A percentile compares a stretch with the other conserved stretches of the same genome.
Evolutionary conservation across 2,329 filamentous ascomycete genomes (phyloP).

Genomic region (Metarhizium humberi): DNA sequence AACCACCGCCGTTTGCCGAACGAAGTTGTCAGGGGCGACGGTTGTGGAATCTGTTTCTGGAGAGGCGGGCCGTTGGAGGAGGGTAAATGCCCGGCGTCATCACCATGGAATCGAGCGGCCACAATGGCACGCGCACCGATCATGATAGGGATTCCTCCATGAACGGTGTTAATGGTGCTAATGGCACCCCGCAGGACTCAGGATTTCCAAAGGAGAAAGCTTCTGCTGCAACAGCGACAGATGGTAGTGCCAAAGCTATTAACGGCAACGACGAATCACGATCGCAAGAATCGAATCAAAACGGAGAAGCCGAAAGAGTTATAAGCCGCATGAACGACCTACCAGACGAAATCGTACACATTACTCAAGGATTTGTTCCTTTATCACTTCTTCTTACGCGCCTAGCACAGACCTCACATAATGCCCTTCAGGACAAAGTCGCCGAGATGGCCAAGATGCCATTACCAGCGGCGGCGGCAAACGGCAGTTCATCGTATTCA

Average conservation of each 20-base stretch:
- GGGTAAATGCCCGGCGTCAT: constrained; percentile 41
- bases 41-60: background rate
- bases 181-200: constrained; percentile 12
- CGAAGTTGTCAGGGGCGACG: background rate
- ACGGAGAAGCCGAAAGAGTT: background rate
- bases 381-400: constrained; percentile 67
- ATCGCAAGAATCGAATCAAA: background rate
- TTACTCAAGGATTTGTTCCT: constrained; percentile 67
- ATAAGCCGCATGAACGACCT: constrained; percentile 41
- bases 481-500: constrained; percentile 34
- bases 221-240: constrained; percentile 3
- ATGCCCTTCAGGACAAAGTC: constrained; percentile 63
- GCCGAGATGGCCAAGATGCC: constrained; percentile 61
- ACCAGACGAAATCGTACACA: constrained; percentile 57
- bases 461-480: constrained; percentile 38
- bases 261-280: constrained; percentile 16
- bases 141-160: constrained; percentile 40
- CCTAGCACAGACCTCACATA: constrained; percentile 75
- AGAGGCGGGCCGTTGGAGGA: constrained; percentile 6
- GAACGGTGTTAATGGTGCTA: constrained; percentile 35
- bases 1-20: background rate
- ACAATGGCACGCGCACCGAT: constrained; percentile 44
- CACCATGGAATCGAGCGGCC: constrained; percentile 46
- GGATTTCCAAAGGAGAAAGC: constrained; percentile 25
- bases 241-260: constrained; percentile 9